Evolutionary conservation across 192 early-diverging fungal species (phyloP).

Genomic region (Coemansia sp.): DNA sequence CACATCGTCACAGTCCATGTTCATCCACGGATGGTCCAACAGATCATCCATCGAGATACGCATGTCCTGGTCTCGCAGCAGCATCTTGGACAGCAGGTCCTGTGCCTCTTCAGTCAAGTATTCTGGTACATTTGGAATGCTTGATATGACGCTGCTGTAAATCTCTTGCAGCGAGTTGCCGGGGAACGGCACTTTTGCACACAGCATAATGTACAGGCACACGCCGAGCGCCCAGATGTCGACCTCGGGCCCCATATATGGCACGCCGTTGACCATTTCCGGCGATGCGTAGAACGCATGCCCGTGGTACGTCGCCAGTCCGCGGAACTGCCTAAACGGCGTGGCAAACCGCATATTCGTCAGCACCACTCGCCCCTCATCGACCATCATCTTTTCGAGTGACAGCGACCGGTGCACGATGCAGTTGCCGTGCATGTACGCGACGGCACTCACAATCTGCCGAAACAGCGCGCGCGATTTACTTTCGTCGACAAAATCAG

Average conservation of each 20-base stretch:
- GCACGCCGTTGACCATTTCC: background rate
- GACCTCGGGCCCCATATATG: background rate
- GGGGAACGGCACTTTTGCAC: background rate
- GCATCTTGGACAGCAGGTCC: background rate
- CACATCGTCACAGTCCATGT: too few species aligned
- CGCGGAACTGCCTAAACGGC: background rate
- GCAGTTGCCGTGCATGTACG: background rate
- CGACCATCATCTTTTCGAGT: background rate
- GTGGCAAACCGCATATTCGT: background rate
- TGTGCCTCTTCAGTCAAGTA: background rate
- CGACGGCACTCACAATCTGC: background rate
- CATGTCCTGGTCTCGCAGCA: background rate
- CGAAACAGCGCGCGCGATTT: background rate
- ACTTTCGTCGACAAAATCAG: background rate
- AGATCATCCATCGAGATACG: background rate
- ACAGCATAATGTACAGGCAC: background rate
- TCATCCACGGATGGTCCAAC: background rate
- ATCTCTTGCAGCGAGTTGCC: background rate
- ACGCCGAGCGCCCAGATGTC: slow-evolving; percentile 3
- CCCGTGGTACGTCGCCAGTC: background rate
- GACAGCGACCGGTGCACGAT: background rate
- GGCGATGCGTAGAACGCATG: background rate
- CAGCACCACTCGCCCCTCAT: background rate
- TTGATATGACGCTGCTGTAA: background rate
- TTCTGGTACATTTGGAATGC: background rate